A percentile compares a stretch with the other conserved stretches of the same genome.
Conservation (phyloP, 352 stramenopile genomes). For the Aphanomyces astaci region DNA sequence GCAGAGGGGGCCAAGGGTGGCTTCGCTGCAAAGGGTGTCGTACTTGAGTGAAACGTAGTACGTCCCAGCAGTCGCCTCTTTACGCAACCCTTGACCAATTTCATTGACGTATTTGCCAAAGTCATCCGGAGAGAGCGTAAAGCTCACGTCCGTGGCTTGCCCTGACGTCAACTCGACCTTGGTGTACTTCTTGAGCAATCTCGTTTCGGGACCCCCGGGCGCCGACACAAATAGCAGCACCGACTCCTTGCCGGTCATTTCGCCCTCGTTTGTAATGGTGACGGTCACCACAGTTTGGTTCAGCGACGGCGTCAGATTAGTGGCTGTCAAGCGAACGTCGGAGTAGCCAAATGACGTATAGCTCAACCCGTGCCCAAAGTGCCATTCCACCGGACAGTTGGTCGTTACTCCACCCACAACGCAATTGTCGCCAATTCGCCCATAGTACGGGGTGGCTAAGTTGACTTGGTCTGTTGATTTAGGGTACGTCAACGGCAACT, state of each 20-base stretch:
- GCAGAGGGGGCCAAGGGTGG: neutral
- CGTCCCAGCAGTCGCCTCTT: constrained; percentile 50
- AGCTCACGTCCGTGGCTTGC: constrained; percentile 33
- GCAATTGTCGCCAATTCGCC: constrained; percentile 48
- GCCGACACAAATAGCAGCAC: constrained; percentile 73
- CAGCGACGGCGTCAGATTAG: constrained; percentile 26
- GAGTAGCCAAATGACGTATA: constrained; percentile 65
- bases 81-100: constrained; percentile 48
- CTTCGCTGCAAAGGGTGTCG: constrained; percentile 52
- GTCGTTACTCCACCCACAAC: constrained; percentile 34
- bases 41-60: constrained; percentile 66
- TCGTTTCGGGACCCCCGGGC: constrained; percentile 30
- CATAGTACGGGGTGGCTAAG: constrained; percentile 67
- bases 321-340: constrained; percentile 38
- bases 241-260: constrained; percentile 45
- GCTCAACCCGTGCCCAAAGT: constrained; percentile 55
- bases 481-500: constrained; percentile 76
- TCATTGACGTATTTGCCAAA: constrained; percentile 56
- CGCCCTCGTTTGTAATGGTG: constrained; percentile 32
- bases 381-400: constrained; percentile 51
- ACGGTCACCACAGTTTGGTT: constrained; percentile 40
- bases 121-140: constrained; percentile 38
- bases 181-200: constrained; percentile 63
- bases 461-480: constrained; percentile 47
- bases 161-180: constrained; percentile 57